Evolutionary conservation across 768 basidiomycete genomes (phyloP).

Genomic region (Lentinula sp.): DNA sequence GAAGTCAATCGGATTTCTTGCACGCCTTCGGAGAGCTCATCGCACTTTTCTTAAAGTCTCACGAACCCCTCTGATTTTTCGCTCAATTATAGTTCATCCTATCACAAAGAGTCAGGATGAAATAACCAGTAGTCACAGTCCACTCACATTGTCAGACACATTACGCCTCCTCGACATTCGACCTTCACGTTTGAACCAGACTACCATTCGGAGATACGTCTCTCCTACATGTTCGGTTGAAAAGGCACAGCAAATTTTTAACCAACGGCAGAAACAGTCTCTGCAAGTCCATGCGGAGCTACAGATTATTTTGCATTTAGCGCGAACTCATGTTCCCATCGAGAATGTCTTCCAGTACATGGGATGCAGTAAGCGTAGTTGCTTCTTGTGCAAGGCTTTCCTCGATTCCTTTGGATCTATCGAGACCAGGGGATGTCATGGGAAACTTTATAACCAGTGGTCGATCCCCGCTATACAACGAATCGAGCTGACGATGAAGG

Average conservation of each 20-base stretch:
- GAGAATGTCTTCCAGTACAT: not conserved
- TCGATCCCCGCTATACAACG: not conserved
- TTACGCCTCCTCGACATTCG: not conserved
- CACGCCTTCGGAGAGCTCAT: not conserved
- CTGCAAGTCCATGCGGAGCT: not conserved
- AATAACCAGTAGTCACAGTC: not conserved
- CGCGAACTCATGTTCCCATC: not conserved
- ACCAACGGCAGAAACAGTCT: not conserved
- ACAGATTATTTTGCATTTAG: not conserved
- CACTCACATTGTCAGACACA: not conserved
- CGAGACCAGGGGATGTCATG: not conserved
- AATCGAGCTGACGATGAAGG: not conserved
- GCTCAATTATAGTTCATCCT: not conserved
- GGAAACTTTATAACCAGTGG: not conserved
- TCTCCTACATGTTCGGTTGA: not conserved
- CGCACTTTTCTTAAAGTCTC: not conserved
- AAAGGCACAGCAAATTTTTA: not conserved
- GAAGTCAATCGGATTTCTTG: not conserved
- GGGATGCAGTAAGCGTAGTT: not conserved
- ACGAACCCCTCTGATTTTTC: not conserved
- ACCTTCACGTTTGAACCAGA: not conserved
- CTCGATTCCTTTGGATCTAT: not conserved
- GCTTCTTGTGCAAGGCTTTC: not conserved
- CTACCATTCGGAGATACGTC: not conserved
- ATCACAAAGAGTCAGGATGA: not conserved